Percentiles rank a stretch among this genome's conserved stretches.
Evolutionary conservation across 202 grass and related monocot genomes (phyloP).

Genomic region (Schoenoplectus tabernaemontani): DNA sequence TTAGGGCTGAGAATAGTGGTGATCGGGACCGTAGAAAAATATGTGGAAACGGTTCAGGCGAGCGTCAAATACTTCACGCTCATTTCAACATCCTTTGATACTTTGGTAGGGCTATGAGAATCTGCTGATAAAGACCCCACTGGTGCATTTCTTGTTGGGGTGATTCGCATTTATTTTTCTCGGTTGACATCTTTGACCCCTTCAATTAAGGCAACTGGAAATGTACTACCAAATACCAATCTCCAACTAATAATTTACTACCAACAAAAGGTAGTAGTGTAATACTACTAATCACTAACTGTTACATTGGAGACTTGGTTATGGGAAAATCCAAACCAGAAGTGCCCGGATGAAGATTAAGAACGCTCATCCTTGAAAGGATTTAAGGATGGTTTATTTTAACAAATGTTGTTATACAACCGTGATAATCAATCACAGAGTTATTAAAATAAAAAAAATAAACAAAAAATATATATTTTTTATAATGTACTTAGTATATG

Average conservation of each 20-base stretch:
- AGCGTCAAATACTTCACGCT: not conserved
- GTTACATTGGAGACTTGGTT: too few species aligned
- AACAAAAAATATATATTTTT: too few species aligned
- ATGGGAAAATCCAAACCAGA: not conserved
- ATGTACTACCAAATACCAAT: not conserved
- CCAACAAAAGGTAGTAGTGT: not conserved
- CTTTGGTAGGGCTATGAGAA: not conserved
- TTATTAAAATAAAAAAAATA: too few species aligned
- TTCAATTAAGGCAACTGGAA: not conserved
- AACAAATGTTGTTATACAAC: too few species aligned
- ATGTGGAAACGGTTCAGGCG: conserved; percentile 5
- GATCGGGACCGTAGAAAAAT: not conserved
- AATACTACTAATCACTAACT: too few species aligned
- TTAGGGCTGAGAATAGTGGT: not conserved
- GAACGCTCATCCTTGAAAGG: too few species aligned
- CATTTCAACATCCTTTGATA: not conserved
- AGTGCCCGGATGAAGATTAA: not conserved
- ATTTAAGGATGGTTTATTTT: not conserved
- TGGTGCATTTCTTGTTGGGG: not conserved
- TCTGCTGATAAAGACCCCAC: conserved; percentile 7
- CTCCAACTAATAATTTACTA: not conserved
- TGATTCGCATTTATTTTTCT: not conserved
- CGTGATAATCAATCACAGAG: too few species aligned
- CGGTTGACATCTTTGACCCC: conserved; percentile 1
- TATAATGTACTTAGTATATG: too few species aligned